Evolutionary conservation across 2,329 filamentous ascomycete species (phyloP).

Genomic region (Neonectria ditissima): DNA sequence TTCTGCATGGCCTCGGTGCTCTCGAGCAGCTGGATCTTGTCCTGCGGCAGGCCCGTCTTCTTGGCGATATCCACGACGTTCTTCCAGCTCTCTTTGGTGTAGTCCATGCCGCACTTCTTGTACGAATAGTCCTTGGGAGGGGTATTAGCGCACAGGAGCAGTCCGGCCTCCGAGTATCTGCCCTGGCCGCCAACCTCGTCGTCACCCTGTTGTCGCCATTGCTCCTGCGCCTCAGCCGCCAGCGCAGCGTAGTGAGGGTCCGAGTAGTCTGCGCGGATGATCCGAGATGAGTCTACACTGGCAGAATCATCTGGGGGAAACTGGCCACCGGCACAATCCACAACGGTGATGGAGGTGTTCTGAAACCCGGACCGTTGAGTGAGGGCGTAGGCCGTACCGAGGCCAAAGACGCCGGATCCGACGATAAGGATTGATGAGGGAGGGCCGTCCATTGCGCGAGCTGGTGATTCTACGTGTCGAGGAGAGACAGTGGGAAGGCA

Average conservation of each 20-base stretch:
- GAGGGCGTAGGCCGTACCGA: conserved; percentile 74
- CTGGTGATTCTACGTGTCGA: conserved; percentile 21
- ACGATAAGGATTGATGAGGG: conserved; percentile 73
- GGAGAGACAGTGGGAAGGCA: conserved; percentile 18
- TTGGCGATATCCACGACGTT: conserved; percentile 68
- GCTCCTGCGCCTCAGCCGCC: conserved; percentile 74
- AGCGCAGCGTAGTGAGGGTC: conserved; percentile 81
- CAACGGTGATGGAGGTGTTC: conserved; percentile 66
- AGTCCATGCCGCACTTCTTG: conserved; percentile 64
- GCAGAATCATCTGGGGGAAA: conserved; percentile 71
- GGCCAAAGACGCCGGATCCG: conserved; percentile 75
- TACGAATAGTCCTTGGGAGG: conserved; percentile 45
- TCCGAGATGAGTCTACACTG: conserved; percentile 72
- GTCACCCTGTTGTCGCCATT: conserved; percentile 73
- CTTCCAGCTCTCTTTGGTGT: conserved; percentile 69
- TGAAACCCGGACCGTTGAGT: conserved; percentile 69
- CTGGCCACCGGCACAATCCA: conserved; percentile 67
- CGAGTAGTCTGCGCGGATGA: conserved; percentile 82
- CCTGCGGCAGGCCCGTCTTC: conserved; percentile 52
- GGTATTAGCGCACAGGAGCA: conserved; percentile 72
- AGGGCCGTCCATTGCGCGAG: conserved; percentile 45
- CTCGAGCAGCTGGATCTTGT: conserved; percentile 60
- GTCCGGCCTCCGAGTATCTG: conserved; percentile 77
- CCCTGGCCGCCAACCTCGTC: conserved; percentile 70
- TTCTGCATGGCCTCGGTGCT: conserved; percentile 57